These are phyloP conservation scores for Gloeophyllum trabeum DNA, from an alignment of 768 basidiomycete genomes.

Conservation along the genomic window DNA sequence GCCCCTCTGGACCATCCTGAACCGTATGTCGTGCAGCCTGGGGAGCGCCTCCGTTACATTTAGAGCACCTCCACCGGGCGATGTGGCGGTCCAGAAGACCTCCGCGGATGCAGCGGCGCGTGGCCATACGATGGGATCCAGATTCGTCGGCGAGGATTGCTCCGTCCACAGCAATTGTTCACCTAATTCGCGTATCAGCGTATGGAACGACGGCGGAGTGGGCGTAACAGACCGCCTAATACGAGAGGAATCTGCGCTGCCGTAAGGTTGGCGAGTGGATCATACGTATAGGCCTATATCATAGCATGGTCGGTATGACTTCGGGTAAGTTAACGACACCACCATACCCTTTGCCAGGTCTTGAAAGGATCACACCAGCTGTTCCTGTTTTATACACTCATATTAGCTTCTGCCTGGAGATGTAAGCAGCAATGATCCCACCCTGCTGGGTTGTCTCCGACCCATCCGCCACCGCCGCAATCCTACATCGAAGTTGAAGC, in stretches of 20 bases:
- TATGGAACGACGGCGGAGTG: background rate
- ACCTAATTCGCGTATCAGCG: slow-evolving; percentile 8
- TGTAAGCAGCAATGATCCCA: slow-evolving; percentile 11
- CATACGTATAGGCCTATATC: slow-evolving; percentile 32
- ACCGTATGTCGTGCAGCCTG: background rate
- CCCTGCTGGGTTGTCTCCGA: slow-evolving; percentile 37
- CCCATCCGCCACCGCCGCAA: slow-evolving; percentile 65
- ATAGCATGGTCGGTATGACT: background rate
- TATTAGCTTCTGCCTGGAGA: background rate
- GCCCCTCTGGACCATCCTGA: slow-evolving; percentile 21
- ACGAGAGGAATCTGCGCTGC: slow-evolving; percentile 23
- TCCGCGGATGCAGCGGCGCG: slow-evolving; percentile 35
- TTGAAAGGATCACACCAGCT: slow-evolving; percentile 44
- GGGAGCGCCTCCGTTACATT: slow-evolving; percentile 4
- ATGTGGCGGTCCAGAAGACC: slow-evolving; percentile 36
- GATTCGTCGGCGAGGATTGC: slow-evolving; percentile 29
- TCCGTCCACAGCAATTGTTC: slow-evolving; percentile 34
- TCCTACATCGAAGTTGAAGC: too few species aligned
- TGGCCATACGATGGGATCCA: slow-evolving; percentile 37
- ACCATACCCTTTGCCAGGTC: slow-evolving; percentile 33
- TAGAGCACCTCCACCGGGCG: slow-evolving; percentile 20
- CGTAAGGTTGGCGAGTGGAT: slow-evolving; percentile 34
- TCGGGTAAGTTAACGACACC: background rate
- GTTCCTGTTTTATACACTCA: slow-evolving; percentile 16
- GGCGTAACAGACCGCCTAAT: slow-evolving; percentile 20